Percentiles rank a stretch among this genome's conserved stretches.
These are phyloP conservation scores for Boletus rufocinnamomeus DNA, from an alignment of 768 basidiomycete genomes.

Conservation along the genomic window DNA sequence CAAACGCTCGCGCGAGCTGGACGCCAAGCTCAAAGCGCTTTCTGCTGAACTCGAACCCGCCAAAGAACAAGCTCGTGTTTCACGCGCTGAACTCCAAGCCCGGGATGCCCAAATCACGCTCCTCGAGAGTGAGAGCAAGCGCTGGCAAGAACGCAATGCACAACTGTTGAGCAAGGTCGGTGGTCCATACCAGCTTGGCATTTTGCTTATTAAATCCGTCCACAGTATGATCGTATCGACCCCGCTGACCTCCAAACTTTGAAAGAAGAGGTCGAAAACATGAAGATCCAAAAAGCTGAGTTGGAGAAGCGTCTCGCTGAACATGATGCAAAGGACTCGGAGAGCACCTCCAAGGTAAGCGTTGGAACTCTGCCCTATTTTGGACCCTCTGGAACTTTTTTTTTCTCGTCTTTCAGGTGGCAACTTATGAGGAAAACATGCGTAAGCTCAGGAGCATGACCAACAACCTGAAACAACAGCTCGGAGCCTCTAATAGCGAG, in stretches of 20 bases:
- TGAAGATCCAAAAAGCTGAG: constrained; percentile 48
- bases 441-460: constrained; percentile 36
- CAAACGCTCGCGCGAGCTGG: constrained; percentile 69
- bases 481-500: constrained; percentile 28
- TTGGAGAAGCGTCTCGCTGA: constrained; percentile 32
- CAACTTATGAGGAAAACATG: constrained; percentile 45
- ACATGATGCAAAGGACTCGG: constrained; percentile 34
- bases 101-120: constrained; percentile 64
- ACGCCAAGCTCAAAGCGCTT: constrained; percentile 57
- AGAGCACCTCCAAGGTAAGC: constrained; percentile 36
- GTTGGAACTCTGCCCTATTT: background rate
- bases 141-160: constrained; percentile 83
- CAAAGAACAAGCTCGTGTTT: constrained; percentile 65
- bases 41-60: constrained; percentile 70
- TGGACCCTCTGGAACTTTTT: background rate
- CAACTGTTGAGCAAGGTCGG: constrained; percentile 78
- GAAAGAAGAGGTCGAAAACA: constrained; percentile 65
- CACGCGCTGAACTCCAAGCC: constrained; percentile 75
- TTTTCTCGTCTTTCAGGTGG: constrained; percentile 36
- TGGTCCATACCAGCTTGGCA: background rate
- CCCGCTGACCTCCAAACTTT: constrained; percentile 80
- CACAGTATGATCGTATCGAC: constrained; percentile 84
- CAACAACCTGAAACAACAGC: constrained; percentile 29
- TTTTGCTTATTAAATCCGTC: background rate
- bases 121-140: constrained; percentile 73